These are phyloP conservation scores for Capillidium rhysosporum DNA, from an alignment of 371 early-diverging fungal species.

Conservation along the genomic window DNA sequence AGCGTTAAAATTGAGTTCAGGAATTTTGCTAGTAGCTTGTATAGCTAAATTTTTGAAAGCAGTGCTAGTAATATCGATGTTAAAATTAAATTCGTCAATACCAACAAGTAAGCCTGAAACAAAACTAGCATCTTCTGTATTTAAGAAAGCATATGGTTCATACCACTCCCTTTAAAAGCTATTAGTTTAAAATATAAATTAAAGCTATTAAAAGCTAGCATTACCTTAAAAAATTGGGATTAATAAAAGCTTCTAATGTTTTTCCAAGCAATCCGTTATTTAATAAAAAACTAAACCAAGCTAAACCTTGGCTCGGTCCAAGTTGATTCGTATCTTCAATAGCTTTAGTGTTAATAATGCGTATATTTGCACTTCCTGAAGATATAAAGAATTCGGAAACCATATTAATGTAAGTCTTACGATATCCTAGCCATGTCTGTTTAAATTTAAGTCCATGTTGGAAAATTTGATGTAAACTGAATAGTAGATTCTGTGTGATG, in stretches of 20 bases:
- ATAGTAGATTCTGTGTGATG: not conserved
- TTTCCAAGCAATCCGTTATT: not conserved
- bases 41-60: not conserved
- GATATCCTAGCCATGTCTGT: not conserved
- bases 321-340: not conserved
- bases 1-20: not conserved
- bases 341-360: not conserved
- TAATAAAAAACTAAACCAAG: not conserved
- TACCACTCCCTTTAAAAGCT: not conserved
- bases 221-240: not conserved
- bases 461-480: not conserved
- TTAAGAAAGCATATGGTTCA: not conserved
- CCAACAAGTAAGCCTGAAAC: not conserved
- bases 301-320: not conserved
- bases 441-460: constrained; percentile 2
- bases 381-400: not conserved
- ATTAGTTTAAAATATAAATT: not conserved
- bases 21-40: not conserved
- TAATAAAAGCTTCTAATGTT: not conserved
- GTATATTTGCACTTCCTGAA: not conserved
- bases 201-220: not conserved
- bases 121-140: not conserved
- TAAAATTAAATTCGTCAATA: not conserved
- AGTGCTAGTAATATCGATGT: not conserved
- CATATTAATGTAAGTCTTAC: not conserved